Evolutionary conservation across 108 stramenopile species (phyloP), one percentile per base, ranked within the genome.

Genomic region (Phaeodactylum tricornutum): DNA sequence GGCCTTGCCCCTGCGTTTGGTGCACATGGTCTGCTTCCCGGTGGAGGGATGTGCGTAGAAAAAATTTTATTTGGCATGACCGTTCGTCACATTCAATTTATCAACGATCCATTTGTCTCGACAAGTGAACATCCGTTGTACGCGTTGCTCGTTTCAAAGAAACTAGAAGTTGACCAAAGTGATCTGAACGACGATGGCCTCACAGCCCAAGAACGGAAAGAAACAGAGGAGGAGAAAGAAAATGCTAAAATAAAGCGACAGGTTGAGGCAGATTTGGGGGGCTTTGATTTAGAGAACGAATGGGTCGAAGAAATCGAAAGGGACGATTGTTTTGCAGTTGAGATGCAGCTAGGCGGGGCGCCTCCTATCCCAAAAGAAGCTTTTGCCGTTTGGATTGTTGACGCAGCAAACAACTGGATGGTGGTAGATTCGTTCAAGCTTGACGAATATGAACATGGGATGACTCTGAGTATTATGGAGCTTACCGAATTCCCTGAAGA

Each of bases 291-390:
- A 29, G 84, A 91, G 49, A 81, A 81, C 52, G 88, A 91, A 51
- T 91, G 88, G 88, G 84, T 86, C 1, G 84, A 83, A 57, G 84
- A 86, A 50, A 91, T 91, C 33, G 84, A 83, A 53, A 50, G 88
- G 30, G 88, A 91, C 40, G 72, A 91, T 45, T 85, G 81, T 41
- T 91, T 86, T 53, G 65, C 66, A 28, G 57, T 91, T 5, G 79
- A 86, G 30, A 61, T 37, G 45, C 29, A 43, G 1, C 60, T 85
- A n/a, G 88, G 84, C 29, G 68, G 84, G 1, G 84, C 84, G 2
- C 88, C 83, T 30, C 69, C 84, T 11, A 67, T 86, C 24, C 64
- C 62, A 11, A 66, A 58, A 31, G 57, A 53, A 9, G 68, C 71
- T 15, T 84, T 73, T 50, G 77, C 84, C 36, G 55, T 91, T 6